Base-by-base conservation (phyloP, 2,329 filamentous ascomycete genomes). In the Shiraia sp. region DNA sequence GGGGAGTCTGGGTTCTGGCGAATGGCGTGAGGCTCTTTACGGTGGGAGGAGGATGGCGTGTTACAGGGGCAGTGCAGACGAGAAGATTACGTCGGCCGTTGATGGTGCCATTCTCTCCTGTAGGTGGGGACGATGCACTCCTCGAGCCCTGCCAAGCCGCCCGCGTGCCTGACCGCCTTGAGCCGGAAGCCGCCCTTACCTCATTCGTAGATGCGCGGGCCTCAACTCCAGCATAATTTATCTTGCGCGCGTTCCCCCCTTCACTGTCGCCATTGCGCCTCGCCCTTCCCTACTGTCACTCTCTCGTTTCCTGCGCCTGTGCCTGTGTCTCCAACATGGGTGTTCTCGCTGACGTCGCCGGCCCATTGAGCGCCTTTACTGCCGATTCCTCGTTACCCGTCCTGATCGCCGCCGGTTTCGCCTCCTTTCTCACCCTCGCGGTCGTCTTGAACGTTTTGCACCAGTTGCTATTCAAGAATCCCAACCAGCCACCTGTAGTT, bases 381-480 rank as follows among this genome's bases (percentile, higher is more conserved):
- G 37, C 66, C 30, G 52, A 55, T 32, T 51, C 62, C 34, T 69
- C 69, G 10, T 65, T 69, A 32, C 76, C 73, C 63, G 69, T 75
- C 32, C 61, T 81, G 39, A 59, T 71, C 39, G 63, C 66, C 25
- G 59, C 75, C 32, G 75, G 64, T 36, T 55, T 77, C 45, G 58
- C 72, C 55, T 71, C 74, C 52, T 72, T 82, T 62, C 55, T 82
- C 52, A 68, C 72, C 22, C 57, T 81, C 30, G 71, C 83, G 13
- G 80, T 96, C 42, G 65, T 88, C 45, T 63, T 91, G 74, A 96
- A 97, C 70, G 84, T 97, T 53, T 63, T 88, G 56, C 78, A 78
- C 51, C 92, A 97, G 72, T 58, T 95, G 42, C 74, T 96, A 49
- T 83, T 90, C 75, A 88, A 82, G 74, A 92, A 90, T 59, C 81